Base-by-base conservation (phyloP, 495 filamentous ascomycete genomes). In the Glonium stellatum region DNA sequence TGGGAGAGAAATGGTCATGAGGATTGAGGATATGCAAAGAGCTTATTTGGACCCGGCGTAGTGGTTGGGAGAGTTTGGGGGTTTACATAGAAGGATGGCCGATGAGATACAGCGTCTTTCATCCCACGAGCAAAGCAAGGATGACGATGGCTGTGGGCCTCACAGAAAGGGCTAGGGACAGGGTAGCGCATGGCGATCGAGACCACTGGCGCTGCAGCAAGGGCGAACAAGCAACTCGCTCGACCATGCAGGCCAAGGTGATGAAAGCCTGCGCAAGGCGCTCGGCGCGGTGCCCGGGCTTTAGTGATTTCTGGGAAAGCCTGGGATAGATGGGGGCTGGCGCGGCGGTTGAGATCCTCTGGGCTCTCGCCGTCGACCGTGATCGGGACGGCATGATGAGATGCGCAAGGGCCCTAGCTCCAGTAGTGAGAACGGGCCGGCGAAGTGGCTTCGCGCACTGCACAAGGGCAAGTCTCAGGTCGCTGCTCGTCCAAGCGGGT, bases 111-210 rank as follows among this genome's bases (percentile, higher is more conserved):
- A 18, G 55, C 21, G 57, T 59, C 54, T 61, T 12, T 25, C 64
- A 67, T 67, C 64, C 64, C 64, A 60, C 64, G 60, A 63, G 57
- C 46, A 42, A n/a, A n/a, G 63, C 63, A 59, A 59, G 63, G 63
- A 62, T 66, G 63, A 66, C 58, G 59, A 62, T 59, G 59, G n/a
- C 59, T 62, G 63, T 59, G 63, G 59, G 58, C 54, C 58, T 35
- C 36, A 62, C 48, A 39, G 61, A 59, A 58, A 50, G 39, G 52
- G 58, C 54, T 58, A 55, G 57, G 42, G 60, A 60, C 64, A 58
- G 53, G 54, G 65, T 4, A 19, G 51, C 55, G 42, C 49, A 27
- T 42, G 55, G 59, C 60, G 64, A 64, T 67, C 60, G 57, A 60
- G 61, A 57, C 58, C 62, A 55, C 22, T 47, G 23, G 47, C 47